These are phyloP conservation scores for Chimonanthus praecox DNA, from an alignment of 164 flowering plant genomes.

Conservation along the genomic window DNA sequence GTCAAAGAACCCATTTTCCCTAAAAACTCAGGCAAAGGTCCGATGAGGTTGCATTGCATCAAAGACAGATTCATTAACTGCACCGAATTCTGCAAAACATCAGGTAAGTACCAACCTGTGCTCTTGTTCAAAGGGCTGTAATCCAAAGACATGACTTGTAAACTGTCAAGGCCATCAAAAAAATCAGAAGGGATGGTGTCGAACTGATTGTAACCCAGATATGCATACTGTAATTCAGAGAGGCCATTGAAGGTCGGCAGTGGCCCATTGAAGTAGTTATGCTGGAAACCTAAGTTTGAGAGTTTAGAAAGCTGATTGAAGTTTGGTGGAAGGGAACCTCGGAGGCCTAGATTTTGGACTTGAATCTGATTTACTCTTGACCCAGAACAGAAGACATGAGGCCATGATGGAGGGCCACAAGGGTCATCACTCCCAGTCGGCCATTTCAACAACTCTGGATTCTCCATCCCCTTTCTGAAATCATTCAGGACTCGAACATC, in stretches of 20 bases:
- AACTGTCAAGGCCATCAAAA: conserved; percentile 43
- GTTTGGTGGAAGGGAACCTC: conserved; percentile 59
- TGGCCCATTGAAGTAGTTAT: conserved; percentile 50
- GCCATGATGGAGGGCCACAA: conserved; percentile 65
- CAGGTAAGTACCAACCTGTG: conserved; percentile 68
- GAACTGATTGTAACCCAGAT: conserved; percentile 56
- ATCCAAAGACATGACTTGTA: conserved; percentile 64
- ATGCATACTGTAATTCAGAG: conserved; percentile 49
- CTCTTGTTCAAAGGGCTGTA: conserved; percentile 51
- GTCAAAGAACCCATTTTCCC: conserved; percentile 47
- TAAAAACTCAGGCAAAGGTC: conserved; percentile 57
- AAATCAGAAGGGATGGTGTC: conserved; percentile 72
- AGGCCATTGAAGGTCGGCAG: conserved; percentile 72
- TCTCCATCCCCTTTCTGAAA: conserved; percentile 60
- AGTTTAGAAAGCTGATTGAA: conserved; percentile 59
- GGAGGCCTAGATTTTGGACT: conserved; percentile 46
- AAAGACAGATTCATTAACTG: conserved; percentile 55
- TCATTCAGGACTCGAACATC: conserved; percentile 53
- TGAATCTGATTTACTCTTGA: conserved; percentile 71
- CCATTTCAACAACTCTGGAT: conserved; percentile 73
- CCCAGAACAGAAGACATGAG: conserved; percentile 51
- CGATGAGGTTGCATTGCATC: conserved; percentile 40
- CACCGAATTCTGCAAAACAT: conserved; percentile 32
- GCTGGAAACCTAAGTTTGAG: conserved; percentile 60
- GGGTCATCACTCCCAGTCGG: conserved; percentile 58